Base-by-base conservation (phyloP, 1,284 basidiomycete genomes). In the Trichosporon ovoides region DNA sequence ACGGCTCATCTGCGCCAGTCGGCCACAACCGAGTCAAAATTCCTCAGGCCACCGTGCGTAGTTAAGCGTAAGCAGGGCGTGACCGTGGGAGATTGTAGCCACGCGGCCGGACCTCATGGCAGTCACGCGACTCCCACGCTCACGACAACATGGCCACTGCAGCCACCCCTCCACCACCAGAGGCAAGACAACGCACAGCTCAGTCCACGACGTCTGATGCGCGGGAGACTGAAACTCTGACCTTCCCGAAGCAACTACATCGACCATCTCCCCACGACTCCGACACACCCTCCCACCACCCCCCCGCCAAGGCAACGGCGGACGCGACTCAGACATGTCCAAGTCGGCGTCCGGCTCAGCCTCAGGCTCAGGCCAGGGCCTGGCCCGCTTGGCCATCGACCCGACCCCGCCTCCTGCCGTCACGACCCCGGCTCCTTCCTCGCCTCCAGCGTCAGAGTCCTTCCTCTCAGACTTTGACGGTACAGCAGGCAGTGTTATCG, bases 401-500 rank as follows among this genome's bases (percentile, higher is more conserved):
- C 43, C 43, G 7, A 28, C 43, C 57, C 65, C 14, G 60, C 55
- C 12, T 38, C 67, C 52, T 38, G n/a, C 11, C 10, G 48, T 19
- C 46, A 35, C 53, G 43, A 59, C 63, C 20, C 72, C 73, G 0
- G 68, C 61, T 1, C 68, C 69, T 6, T 71, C 72, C 20, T 74
- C 73, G 16, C 73, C 73, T 24, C 70, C 68, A 19, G 68, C 70
- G 4, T 74, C 73, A 33, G 74, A 76, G 57, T 75, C 74, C 2
- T 71, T 68, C 64, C 59, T 73, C 40, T 76, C 74, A 10, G 74
- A 76, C 28, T 55, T 74, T 7, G 74, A 76, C 49, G 74, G 72
- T 14, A 73, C 71, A 3, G 72, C 71, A 3, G 67, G 67, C 2
- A 70, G 68, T 24, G 61, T 74, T 5, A 61, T 75, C 10, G 73